phyloP scores from a whole-genome alignment of 352 stramenopile species.

The Phytophthora chlamydospora region DNA sequence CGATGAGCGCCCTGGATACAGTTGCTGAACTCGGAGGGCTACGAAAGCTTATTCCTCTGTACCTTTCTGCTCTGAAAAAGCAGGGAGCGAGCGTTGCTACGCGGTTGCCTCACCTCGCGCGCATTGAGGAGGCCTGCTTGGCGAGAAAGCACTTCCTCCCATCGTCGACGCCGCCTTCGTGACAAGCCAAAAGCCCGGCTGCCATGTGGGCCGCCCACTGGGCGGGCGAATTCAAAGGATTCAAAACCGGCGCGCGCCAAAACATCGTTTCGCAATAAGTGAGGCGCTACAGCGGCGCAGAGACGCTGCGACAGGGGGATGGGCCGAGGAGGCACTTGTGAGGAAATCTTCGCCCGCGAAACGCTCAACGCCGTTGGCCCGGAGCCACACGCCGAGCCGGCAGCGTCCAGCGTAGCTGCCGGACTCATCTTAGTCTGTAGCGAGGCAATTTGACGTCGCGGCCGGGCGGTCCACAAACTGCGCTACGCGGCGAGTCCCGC shows the following conservation, averaged over 20 bases:
- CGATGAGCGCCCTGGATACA: slow-evolving; percentile 14
- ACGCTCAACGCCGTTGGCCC: slow-evolving; percentile 6
- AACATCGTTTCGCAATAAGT: slow-evolving; percentile 23
- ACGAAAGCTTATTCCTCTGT: slow-evolving; percentile 35
- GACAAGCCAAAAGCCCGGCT: too few species aligned
- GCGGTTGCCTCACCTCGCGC: slow-evolving; percentile 7
- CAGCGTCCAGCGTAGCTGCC: slow-evolving; percentile 23
- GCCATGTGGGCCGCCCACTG: too few species aligned
- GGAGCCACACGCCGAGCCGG: slow-evolving; percentile 21
- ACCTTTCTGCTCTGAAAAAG: slow-evolving; percentile 24
- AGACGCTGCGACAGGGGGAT: slow-evolving; percentile 13
- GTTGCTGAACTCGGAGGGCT: slow-evolving; percentile 2
- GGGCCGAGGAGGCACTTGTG: slow-evolving; percentile 21
- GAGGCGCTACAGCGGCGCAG: background rate
- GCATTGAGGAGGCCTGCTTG: slow-evolving; percentile 11
- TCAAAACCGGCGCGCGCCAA: too few species aligned
- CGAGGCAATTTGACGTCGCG: slow-evolving; percentile 13
- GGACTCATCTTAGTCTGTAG: slow-evolving; percentile 34
- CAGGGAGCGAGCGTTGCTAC: background rate
- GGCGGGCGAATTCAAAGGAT: too few species aligned
- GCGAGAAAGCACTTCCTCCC: too few species aligned
- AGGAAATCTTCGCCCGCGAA: slow-evolving; percentile 20
- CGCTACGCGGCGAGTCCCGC: background rate
- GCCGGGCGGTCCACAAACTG: slow-evolving; percentile 15
- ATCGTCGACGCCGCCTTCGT: too few species aligned